A percentile compares a stretch with the other conserved stretches of the same genome.
Conservation (phyloP, 1,284 basidiomycete genomes). For the Pterulicium gracile region DNA sequence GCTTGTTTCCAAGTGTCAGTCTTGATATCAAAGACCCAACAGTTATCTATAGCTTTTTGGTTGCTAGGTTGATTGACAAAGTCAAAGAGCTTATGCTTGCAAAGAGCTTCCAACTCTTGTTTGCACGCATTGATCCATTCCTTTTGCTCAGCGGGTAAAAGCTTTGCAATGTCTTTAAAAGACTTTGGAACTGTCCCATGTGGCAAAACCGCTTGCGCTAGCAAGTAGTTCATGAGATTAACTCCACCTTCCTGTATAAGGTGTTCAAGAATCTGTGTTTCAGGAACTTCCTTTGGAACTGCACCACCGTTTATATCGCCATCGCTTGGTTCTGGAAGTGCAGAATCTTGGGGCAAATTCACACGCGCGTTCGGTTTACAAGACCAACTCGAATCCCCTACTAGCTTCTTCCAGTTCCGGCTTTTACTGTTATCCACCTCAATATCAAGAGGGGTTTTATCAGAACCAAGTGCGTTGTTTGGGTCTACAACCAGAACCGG, state of each 20-base stretch:
- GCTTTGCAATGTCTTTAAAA: not conserved
- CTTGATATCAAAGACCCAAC: not conserved
- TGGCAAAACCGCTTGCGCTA: slow-evolving; percentile 5
- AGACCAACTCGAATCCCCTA: too few relatives aligned
- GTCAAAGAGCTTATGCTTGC: not conserved
- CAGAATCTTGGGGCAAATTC: too few relatives aligned
- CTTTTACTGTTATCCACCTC: too few relatives aligned
- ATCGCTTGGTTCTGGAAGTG: too few relatives aligned
- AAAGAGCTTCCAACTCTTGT: not conserved
- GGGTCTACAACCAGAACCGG: too few relatives aligned
- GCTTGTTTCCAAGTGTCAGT: not conserved
- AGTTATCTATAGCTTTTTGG: not conserved
- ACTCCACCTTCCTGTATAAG: slow-evolving; percentile 9
- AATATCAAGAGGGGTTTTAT: too few relatives aligned
- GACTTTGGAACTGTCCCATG: not conserved
- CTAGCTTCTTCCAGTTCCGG: too few relatives aligned
- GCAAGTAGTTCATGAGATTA: slow-evolving; percentile 2
- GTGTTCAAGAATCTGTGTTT: not conserved
- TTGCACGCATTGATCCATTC: not conserved
- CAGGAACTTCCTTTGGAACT: not conserved
- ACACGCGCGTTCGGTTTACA: too few relatives aligned
- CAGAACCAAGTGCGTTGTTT: too few relatives aligned
- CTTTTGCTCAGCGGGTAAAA: not conserved
- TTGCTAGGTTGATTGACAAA: not conserved
- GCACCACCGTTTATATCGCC: not conserved